Conservation (phyloP, 2,329 filamentous ascomycete genomes). For the Alternaria sp. region DNA sequence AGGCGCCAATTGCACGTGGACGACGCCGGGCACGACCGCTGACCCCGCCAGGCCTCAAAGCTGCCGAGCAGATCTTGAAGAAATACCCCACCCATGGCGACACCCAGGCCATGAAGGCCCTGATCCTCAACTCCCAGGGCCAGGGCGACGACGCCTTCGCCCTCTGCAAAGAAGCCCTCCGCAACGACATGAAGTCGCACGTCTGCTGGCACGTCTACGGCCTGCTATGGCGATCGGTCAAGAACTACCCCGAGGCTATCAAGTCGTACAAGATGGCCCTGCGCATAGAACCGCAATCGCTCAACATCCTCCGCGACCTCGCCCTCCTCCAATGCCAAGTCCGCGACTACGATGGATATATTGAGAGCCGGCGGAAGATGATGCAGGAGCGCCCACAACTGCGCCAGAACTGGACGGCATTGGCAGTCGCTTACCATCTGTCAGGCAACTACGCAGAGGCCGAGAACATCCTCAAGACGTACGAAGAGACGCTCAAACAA, state of each 20-base stretch:
- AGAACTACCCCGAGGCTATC: constrained; percentile 99
- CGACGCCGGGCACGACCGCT: constrained; percentile 18
- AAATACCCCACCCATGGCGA: constrained; percentile 97
- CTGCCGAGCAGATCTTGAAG: constrained; percentile 93
- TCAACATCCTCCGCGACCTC: constrained; percentile 92
- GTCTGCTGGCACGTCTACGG: constrained; percentile 99
- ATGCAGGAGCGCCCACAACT: constrained; percentile 80
- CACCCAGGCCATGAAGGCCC: constrained; percentile 97
- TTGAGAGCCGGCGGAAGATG: constrained; percentile 88
- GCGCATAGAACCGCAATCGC: constrained; percentile 89
- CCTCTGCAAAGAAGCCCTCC: constrained; percentile 88
- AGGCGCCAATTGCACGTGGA: constrained; percentile 20
- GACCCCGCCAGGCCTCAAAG: constrained; percentile 74
- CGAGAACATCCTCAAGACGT: constrained; percentile 88
- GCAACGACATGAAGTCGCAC: constrained; percentile 98
- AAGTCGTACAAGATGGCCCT: constrained; percentile 98
- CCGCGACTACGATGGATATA: constrained; percentile 92
- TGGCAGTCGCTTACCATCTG: constrained; percentile 91
- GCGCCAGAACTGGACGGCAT: constrained; percentile 95
- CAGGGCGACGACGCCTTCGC: constrained; percentile 94
- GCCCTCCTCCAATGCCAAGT: constrained; percentile 95
- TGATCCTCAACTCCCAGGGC: constrained; percentile 92
- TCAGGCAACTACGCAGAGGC: constrained; percentile 84
- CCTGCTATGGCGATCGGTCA: constrained; percentile 86
- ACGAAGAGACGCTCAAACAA: constrained; percentile 89